These are phyloP conservation scores for Acanthamoeba polyphaga DNA, from an alignment of 208 protist genomes.

Conservation along the genomic window DNA sequence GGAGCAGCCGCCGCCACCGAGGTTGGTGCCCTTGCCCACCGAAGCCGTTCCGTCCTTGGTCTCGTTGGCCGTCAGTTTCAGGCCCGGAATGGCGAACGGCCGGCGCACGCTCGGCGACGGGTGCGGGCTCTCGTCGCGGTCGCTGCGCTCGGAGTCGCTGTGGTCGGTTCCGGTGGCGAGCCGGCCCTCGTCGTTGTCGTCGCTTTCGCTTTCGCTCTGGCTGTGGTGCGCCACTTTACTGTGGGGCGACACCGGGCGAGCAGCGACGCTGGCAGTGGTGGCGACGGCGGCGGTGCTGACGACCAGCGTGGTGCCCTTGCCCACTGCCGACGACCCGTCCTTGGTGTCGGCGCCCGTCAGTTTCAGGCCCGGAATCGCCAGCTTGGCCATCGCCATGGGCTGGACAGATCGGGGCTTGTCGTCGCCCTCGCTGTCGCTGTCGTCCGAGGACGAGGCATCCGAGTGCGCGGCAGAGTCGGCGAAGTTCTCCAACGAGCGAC, in stretches of 20 bases:
- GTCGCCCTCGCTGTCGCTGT: background rate
- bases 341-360: constrained; percentile 46
- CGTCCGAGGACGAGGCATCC: background rate
- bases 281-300: background rate
- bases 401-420: background rate
- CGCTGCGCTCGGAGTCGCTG: constrained; percentile 11
- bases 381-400: background rate
- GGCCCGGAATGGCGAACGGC: constrained; percentile 42
- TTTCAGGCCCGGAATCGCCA: constrained; percentile 57
- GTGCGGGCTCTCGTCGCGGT: background rate
- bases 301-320: constrained; percentile 54
- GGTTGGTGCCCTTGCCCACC: constrained; percentile 38
- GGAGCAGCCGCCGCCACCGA: background rate
- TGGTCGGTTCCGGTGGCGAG: background rate
- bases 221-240: background rate
- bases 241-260: background rate
- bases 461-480: background rate
- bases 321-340: constrained; percentile 22
- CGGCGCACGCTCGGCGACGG: background rate
- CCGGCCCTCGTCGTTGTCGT: background rate
- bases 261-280: background rate
- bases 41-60: constrained; percentile 14
- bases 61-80: constrained; percentile 52
- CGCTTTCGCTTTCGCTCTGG: constrained; percentile 25
- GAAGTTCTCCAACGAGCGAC: background rate